Evolutionary conservation across 345 rosid genomes (phyloP).

Genomic region (Hibiscus tridactylites): DNA sequence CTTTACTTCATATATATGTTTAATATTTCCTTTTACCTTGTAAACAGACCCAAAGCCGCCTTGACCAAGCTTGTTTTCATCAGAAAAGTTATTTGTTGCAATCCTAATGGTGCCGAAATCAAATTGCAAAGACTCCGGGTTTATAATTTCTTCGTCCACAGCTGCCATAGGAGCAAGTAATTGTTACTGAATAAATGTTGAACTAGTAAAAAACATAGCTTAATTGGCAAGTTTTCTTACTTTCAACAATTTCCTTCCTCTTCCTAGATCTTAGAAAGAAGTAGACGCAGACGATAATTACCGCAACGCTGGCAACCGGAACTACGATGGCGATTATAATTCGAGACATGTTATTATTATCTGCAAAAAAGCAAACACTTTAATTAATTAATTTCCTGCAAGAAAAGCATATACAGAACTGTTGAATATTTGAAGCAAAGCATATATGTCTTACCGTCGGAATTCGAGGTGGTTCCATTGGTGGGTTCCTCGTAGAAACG

Average conservation of each 20-base stretch:
- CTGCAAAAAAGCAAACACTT: background rate
- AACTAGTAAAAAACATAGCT: background rate
- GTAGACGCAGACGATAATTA: background rate
- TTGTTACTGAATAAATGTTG: background rate
- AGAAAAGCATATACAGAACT: background rate
- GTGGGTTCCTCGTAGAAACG: background rate
- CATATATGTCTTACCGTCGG: background rate
- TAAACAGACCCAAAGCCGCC: conserved; percentile 10
- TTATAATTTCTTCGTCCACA: background rate
- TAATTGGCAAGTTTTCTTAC: background rate
- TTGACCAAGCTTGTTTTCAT: background rate
- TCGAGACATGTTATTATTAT: background rate
- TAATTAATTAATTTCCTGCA: background rate
- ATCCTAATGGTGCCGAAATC: background rate
- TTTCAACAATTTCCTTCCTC: background rate
- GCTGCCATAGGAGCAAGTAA: background rate
- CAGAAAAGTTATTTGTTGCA: conserved; percentile 5
- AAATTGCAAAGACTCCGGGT: background rate
- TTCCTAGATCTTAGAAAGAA: background rate
- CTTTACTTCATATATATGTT: background rate
- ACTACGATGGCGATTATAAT: conserved; percentile 1
- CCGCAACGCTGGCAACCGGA: background rate
- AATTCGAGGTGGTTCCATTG: background rate
- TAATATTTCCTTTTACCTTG: conserved; percentile 5
- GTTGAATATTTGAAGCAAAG: background rate